Base-by-base conservation (phyloP, 2,329 filamentous ascomycete species). In the Alternaria arborescens region DNA sequence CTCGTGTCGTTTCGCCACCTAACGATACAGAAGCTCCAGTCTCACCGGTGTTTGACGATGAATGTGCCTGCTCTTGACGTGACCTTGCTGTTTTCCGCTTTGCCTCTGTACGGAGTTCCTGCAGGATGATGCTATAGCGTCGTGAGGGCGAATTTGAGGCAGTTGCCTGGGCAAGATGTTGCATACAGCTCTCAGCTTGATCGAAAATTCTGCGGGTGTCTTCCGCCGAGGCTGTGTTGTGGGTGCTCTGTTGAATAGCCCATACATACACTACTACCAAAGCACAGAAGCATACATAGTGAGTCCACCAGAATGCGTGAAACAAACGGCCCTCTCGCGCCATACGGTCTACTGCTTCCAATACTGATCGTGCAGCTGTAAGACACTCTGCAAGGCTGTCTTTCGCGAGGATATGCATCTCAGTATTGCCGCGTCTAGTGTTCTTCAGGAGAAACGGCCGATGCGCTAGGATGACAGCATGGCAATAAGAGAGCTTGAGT, bases 271-370 rank as follows among this genome's bases (percentile, higher is more conserved):
- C 76, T 0, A 84, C 79, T 0, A 79, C 79, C 4, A 85, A 63
- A 1, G 83, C 82, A 58, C 83, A 85, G 36, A 85, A 84, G 1
- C 79, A 80, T 0, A 83, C 80, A 47, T 84, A 84, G 20, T 82
- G 81, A 10, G 81, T 84, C 77, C 81, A 84, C 82, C 82, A 83
- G 24, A 82, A 78, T 0, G 81, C 80, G 43, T 82, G 78, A 28
- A 80, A 82, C 6, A 78, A 62, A 18, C 67, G 71, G 26, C 75
- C 76, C 28, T 80, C 78, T 3, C 68, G 55, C 5, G 77, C 78
- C 68, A 82, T 77, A 6, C 71, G 70, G 54, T 82, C 78, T 1
- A 81, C 81, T 0, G 56, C 54, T 24, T 71, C 67, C 4, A 73
- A 54, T 8, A 79, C 78, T 28, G 80, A 74, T 56, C 80, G 77